Conservation (phyloP, 2,329 filamentous ascomycete genomes). For the Pseudovirgaria hyperparasitica region DNA sequence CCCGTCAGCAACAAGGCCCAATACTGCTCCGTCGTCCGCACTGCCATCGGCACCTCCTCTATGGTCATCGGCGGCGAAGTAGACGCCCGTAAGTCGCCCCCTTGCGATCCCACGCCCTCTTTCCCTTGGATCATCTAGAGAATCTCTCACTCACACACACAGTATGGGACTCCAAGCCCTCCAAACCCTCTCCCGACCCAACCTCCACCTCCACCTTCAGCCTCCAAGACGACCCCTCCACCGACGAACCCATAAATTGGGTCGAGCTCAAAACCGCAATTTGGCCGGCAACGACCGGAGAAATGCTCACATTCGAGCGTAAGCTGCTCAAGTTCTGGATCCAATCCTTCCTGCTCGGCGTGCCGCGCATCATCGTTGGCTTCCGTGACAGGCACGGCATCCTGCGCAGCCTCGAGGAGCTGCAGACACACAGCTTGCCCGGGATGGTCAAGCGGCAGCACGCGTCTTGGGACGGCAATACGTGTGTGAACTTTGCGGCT, state of each 20-base stretch:
- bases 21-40: slow-evolving; percentile 89
- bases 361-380: slow-evolving; percentile 83
- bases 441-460: slow-evolving; percentile 57
- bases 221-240: slow-evolving; percentile 1
- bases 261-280: slow-evolving; percentile 92
- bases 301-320: slow-evolving; percentile 66
- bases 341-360: slow-evolving; percentile 86
- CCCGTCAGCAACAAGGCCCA: slow-evolving; percentile 82
- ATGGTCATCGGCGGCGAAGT: slow-evolving; percentile 87
- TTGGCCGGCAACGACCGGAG: slow-evolving; percentile 42
- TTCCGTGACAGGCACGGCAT: slow-evolving; percentile 66
- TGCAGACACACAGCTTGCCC: slow-evolving; percentile 70
- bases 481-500: slow-evolving; percentile 82
- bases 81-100: slow-evolving; percentile 54
- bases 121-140: slow-evolving; percentile 3
- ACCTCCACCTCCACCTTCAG: not conserved
- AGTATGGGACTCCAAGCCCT: slow-evolving; percentile 78
- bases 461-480: slow-evolving; percentile 76
- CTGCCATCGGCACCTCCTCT: slow-evolving; percentile 63
- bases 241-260: slow-evolving; percentile 68
- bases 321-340: slow-evolving; percentile 96
- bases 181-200: slow-evolving; percentile 27
- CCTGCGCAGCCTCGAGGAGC: slow-evolving; percentile 59
- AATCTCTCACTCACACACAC: slow-evolving; percentile 2
- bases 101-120: slow-evolving; percentile 10